Evolutionary conservation across 768 basidiomycete species (phyloP), one percentile per base, ranked within the genome.

Genomic region (Heimioporus sp.): DNA sequence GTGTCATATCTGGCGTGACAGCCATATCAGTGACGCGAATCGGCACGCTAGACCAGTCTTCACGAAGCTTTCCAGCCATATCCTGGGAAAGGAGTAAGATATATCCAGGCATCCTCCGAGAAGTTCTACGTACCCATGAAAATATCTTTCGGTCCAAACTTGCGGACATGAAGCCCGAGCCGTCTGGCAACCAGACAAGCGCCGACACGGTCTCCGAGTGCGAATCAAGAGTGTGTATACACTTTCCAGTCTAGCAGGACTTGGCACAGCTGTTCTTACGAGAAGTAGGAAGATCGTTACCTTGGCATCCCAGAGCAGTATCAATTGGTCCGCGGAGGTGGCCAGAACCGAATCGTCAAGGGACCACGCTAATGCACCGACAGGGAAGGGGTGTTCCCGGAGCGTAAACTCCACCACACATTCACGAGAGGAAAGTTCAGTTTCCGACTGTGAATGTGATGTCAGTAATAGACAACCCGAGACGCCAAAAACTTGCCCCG

Each of bases 291-390:
- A 34, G 49, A n/a, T 31, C 63, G 65, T 64, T 58, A 94, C 96
- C 81, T 86, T 83, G 34, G 86, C 77, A 67, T 96, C 86, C 93
- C 94, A 99, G 63, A 98, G 76, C 72, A 88, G 87, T 67, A 99
- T 86, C 44, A 73, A 68, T 43, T 86, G 76, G 56, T 98, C 94
- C 20, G 92, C 79, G 37, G 87, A 85, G 7, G 92, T 93, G 40
- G 97, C 77, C 53, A 99, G 74, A 56, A 89, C 77, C 17, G 81
- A 73, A 63, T 95, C 93, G 62, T 98, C 92, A 46, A 87, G 77
- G 24, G 97, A 98, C 95, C 96, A 99, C 1, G 93, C 86, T 52
- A 99, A 72, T 59, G 85, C 87, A 41, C 85, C 85, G 4, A 98
- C 86, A 10, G 84, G 65, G 64, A 87, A 87, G 24, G 77, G 76